Conservation (phyloP, 2,329 filamentous ascomycete species). For the Davidsoniella australis region DNA sequence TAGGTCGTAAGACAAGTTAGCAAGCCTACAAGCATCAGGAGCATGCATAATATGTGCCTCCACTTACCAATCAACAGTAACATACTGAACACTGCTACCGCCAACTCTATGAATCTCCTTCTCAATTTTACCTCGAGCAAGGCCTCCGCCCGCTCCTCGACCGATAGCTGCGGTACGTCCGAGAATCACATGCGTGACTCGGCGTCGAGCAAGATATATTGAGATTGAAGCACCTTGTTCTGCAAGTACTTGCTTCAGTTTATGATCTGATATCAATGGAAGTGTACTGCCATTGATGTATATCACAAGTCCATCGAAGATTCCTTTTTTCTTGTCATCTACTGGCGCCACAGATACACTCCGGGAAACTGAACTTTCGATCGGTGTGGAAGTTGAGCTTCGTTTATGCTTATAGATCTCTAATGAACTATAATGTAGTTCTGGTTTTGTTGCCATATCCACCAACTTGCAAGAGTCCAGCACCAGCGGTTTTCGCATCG, state of each 20-base stretch:
- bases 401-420: too few relatives aligned
- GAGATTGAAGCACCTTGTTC: constrained; percentile 58
- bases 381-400: too few relatives aligned
- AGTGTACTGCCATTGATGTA: constrained; percentile 81
- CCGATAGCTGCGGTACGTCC: constrained; percentile 36
- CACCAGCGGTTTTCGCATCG: neutral
- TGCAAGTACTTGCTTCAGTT: constrained; percentile 60
- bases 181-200: constrained; percentile 75
- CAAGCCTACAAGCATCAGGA: constrained; percentile 11
- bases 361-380: too few relatives aligned
- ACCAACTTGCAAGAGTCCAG: neutral
- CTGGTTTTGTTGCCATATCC: too few relatives aligned
- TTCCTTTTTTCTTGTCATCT: constrained; percentile 20
- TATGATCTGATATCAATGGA: constrained; percentile 70
- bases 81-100: constrained; percentile 58
- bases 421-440: too few relatives aligned
- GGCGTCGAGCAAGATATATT: constrained; percentile 50
- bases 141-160: constrained; percentile 51
- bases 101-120: constrained; percentile 54
- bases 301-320: constrained; percentile 57
- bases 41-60: constrained; percentile 4
- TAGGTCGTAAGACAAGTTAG: neutral
- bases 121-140: constrained; percentile 64
- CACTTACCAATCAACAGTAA: constrained; percentile 61
- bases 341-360: too few relatives aligned